Base-by-base conservation (phyloP, 225 moss, liverwort and hornwort species). In the Thuidium tamariscinum region DNA sequence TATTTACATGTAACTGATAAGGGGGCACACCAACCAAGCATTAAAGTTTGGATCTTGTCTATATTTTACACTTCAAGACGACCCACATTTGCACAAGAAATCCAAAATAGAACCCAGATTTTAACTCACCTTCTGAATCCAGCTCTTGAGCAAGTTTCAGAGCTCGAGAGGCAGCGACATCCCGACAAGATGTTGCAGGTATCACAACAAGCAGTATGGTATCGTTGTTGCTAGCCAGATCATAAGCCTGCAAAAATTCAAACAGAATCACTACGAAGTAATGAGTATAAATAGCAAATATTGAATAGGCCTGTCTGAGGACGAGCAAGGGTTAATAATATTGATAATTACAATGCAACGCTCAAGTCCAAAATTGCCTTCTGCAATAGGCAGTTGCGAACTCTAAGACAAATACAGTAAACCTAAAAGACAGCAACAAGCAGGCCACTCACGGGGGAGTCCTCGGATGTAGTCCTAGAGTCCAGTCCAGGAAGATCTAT, bases 401-500 rank as follows among this genome's bases (percentile, higher is more conserved):
- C 69, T 79, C 32, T 34, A 77, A 30, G 37, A 36, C 48, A n/a
- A 37, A 73, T 73, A 49, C 74, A 37, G n/a, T 27, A 60, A 80
- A 42, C 30, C 80, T 63, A 37, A 73, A 83, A 49, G 56, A 72
- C 55, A 46, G 74, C 54, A 79, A 84, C 30, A 54, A 79, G 46
- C 48, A 79, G 56, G 79, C 26, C 68, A 88, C 96, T 94, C 72
- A 95, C 97, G 70, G 93, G 89, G 67, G 95, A 94, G 59, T 97
- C 97, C 85, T 95, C 97, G 77, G 92, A 83, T 36, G 92, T 86
- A 61, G 91, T 54, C 76, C 95, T 95, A 84, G 91, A 88, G 60
- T 97, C 97, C 12, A 97, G 92, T 48, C 97, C 97, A 88, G 97
- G 97, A 83, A 97, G 91, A 88, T 97, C 97, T 85, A 97, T 95